phyloP scores from a whole-genome alignment of 169 alveolate species.

The Sarcocystis neurona region DNA sequence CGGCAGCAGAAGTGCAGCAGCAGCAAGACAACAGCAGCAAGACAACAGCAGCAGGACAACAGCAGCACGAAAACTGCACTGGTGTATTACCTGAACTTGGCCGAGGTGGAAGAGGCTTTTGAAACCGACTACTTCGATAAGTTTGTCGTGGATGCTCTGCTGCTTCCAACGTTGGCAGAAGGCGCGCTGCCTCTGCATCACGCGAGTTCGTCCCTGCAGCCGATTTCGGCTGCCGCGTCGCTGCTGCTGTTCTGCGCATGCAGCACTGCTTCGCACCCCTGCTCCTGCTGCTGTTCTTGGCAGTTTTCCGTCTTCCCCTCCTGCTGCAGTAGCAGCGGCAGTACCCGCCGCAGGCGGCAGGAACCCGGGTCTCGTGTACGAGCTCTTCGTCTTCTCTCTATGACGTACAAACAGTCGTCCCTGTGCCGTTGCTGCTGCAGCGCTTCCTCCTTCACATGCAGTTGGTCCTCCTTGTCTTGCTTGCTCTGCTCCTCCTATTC shows the following conservation, averaged over 20 bases:
- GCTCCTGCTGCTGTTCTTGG: not conserved
- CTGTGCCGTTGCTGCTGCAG: too few species aligned
- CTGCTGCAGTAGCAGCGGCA: not conserved
- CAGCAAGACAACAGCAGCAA: too few species aligned
- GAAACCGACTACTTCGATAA: slow-evolving; percentile 79
- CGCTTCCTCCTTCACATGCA: too few species aligned
- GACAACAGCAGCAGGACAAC: not conserved
- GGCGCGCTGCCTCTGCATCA: too few species aligned
- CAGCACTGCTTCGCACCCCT: not conserved
- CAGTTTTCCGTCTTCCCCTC: not conserved
- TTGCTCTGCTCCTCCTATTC: not conserved
- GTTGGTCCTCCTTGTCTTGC: not conserved
- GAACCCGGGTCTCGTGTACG: too few species aligned
- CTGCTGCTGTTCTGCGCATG: too few species aligned
- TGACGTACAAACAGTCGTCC: not conserved
- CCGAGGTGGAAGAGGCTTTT: slow-evolving; percentile 74
- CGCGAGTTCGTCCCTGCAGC: too few species aligned
- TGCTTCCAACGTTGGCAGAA: slow-evolving; percentile 48
- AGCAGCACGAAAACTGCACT: not conserved
- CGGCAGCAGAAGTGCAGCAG: too few species aligned
- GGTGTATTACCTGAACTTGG: slow-evolving; percentile 72
- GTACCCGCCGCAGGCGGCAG: too few species aligned
- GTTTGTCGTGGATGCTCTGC: slow-evolving; percentile 75
- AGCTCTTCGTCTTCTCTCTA: not conserved
- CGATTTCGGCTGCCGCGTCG: not conserved